Conservation (phyloP, 768 basidiomycete genomes). For the Serendipita sp. region DNA sequence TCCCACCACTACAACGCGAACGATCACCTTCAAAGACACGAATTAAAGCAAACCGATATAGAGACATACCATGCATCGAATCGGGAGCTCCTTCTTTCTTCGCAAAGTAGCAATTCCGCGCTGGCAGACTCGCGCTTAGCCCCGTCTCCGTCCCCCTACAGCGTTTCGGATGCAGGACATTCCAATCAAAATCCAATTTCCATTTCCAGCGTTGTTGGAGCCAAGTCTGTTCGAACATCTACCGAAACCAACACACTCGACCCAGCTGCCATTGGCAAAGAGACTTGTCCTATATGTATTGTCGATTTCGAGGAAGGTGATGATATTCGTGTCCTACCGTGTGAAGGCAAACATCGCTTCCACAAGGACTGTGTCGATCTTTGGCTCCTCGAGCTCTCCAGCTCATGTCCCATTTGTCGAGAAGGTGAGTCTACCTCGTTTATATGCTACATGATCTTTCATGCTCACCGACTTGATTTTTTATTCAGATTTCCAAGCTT, state of each 20-base stretch:
- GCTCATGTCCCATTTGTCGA: constrained; percentile 82
- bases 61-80: not conserved
- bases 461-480: not conserved
- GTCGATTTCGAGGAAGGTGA: constrained; percentile 90
- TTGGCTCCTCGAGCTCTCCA: constrained; percentile 81
- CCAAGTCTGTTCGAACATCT: not conserved
- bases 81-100: not conserved
- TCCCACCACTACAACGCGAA: constrained; percentile 3
- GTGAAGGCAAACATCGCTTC: constrained; percentile 81
- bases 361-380: constrained; percentile 84
- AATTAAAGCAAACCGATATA: not conserved
- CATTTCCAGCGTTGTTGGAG: not conserved
- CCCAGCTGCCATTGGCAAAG: constrained; percentile 54
- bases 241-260: constrained; percentile 25
- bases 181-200: not conserved
- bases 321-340: constrained; percentile 77
- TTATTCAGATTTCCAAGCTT: not conserved
- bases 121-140: not conserved
- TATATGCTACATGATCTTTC: not conserved
- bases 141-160: not conserved
- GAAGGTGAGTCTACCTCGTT: constrained; percentile 39
- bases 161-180: not conserved
- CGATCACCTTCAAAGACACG: not conserved
- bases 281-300: constrained; percentile 91
- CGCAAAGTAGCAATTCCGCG: not conserved